These are phyloP conservation scores for Mortierella sp. DNA, from an alignment of 371 early-diverging fungal species.

Conservation along the genomic window DNA sequence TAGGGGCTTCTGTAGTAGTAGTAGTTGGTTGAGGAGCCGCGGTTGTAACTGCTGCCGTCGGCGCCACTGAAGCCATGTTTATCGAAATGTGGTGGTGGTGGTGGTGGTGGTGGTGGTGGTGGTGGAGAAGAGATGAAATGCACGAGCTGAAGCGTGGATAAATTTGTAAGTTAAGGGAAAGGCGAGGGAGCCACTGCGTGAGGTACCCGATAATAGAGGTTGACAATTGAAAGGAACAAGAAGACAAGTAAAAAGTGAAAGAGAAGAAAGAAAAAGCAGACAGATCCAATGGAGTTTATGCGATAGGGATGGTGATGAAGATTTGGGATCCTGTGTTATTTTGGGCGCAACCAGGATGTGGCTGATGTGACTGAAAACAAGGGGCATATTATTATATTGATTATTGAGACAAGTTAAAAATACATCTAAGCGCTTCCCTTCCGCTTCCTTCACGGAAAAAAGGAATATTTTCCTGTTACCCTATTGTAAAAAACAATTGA, in stretches of 20 bases:
- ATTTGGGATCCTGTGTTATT: constrained; percentile 3
- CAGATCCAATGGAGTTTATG: background rate
- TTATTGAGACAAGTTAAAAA: background rate
- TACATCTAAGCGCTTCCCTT: background rate
- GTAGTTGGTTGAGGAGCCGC: constrained; percentile 3
- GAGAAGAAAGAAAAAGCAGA: background rate
- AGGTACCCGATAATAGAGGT: background rate
- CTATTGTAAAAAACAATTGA: too few species aligned
- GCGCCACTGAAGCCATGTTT: background rate
- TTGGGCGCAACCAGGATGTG: background rate
- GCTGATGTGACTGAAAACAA: constrained; percentile 7
- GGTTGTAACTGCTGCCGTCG: background rate
- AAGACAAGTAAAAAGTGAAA: constrained; percentile 6
- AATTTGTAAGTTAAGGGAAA: background rate
- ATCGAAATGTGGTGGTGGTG: background rate
- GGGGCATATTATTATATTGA: background rate
- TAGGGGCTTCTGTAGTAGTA: background rate
- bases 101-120: background rate
- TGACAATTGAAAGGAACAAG: background rate
- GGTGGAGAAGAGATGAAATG: background rate
- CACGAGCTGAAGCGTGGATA: background rate
- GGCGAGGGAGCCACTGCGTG: background rate
- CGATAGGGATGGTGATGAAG: background rate
- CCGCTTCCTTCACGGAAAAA: background rate
- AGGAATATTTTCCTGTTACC: too few species aligned